Base-by-base conservation (phyloP, 2,329 filamentous ascomycete genomes). In the Botrytis byssoidea region DNA sequence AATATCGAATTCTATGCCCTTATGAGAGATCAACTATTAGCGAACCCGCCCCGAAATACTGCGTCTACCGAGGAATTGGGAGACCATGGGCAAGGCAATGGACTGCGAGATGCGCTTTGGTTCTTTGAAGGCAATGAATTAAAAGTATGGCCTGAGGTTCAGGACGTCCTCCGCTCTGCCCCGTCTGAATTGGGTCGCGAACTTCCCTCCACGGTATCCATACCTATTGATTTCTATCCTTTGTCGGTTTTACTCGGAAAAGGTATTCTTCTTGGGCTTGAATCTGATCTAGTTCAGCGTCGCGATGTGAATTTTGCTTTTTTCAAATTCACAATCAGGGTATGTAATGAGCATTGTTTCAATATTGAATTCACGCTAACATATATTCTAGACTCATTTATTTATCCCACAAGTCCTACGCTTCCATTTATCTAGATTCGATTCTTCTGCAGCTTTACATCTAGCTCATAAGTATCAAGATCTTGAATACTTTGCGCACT, bases 1-100 rank as follows among this genome's bases (percentile, higher is more conserved):
- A 97, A 97, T 79, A 94, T 98, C 59, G 96, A 99, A 82, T 98
- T 96, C 79, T 98, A 97, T 81, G 91, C 92, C 71, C 90, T 96
- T 78, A 97, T 97, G 90, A 91, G 95, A 76, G 96, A 99, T 80
- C 93, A 97, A 79, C 90, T 89, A 10, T 71, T 77, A 20, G 74
- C 76, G 55, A 77, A 75, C 25, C 73, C 74, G 32, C 73, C 75
- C 9, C 74, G 76, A 57, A 70, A 72, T 70, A 46, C 70, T 7
- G 75, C 73, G 18, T 61, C 71, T n/a, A 35, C 55, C 6, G 61
- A 72, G 59, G 68, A 73, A 20, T 74, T 71, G 44, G 74, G 75
- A 66, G 76, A 70, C 55, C 70, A 76, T 63, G 76, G 78, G 29
- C 77, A 80, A 65, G 78, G 77, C 3, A 79, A 77, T 71, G 79